Conservation (phyloP, 1,284 basidiomycete species). For the Trametes sp. region DNA sequence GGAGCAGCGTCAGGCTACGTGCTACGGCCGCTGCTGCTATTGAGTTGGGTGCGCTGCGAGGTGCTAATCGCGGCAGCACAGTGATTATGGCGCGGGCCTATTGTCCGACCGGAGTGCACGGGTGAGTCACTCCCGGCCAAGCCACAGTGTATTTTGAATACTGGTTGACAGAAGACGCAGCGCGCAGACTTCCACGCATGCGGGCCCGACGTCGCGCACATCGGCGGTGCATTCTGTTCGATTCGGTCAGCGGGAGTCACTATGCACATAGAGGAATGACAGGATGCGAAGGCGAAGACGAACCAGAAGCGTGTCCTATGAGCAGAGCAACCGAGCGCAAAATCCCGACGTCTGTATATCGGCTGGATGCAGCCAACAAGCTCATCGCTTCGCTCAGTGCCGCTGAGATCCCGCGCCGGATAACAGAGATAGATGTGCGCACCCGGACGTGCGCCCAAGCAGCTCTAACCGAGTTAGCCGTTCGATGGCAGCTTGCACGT, state of each 20-base stretch:
- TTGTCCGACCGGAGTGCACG: background rate
- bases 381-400: background rate
- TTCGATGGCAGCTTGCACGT: background rate
- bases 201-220: background rate
- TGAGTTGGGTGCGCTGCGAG: background rate
- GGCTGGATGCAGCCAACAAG: background rate
- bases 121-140: background rate
- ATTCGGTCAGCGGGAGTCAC: background rate
- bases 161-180: background rate
- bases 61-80: background rate
- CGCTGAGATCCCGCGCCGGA: background rate
- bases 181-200: background rate
- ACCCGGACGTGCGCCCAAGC: background rate
- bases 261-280: background rate
- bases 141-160: background rate
- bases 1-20: background rate
- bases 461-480: background rate
- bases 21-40: background rate
- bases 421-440: background rate
- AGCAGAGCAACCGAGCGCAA: constrained; percentile 5
- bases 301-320: background rate
- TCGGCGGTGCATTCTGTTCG: background rate
- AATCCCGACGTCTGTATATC: background rate
- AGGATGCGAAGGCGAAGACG: background rate
- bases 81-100: background rate